Percentiles rank a stretch among this genome's conserved stretches.
These are phyloP conservation scores for Fragaria nilgerrensis DNA, from an alignment of 306 rosid genomes.

Conservation along the genomic window DNA sequence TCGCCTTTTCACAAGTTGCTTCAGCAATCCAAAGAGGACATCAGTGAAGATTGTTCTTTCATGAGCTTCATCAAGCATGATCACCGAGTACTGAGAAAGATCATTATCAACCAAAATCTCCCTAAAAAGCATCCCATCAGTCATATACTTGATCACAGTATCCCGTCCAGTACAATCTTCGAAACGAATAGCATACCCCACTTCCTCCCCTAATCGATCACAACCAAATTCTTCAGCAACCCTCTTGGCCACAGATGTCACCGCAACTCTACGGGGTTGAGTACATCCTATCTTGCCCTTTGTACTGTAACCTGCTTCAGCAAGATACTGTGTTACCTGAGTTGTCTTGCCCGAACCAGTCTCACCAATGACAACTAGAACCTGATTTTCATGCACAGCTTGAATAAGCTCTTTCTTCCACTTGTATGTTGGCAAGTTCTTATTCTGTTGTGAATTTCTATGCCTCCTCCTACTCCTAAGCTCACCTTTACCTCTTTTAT, in stretches of 20 bases:
- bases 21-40: conserved; percentile 83
- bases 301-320: conserved; percentile 77
- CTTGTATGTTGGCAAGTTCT: conserved; percentile 78
- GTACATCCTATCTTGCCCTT: conserved; percentile 86
- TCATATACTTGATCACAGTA: conserved; percentile 86
- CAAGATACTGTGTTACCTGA: conserved; percentile 90
- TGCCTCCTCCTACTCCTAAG: conserved; percentile 37
- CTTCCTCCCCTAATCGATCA: conserved; percentile 74
- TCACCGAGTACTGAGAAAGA: conserved; percentile 74
- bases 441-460: conserved; percentile 49
- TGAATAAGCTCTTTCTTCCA: conserved; percentile 73
- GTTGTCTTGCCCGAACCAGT: conserved; percentile 94
- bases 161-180: conserved; percentile 88
- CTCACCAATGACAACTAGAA: conserved; percentile 83
- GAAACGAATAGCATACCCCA: conserved; percentile 84
- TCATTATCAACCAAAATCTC: conserved; percentile 73
- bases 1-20: conserved; percentile 70
- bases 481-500: conserved; percentile 19
- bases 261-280: conserved; percentile 93
- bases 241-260: conserved; percentile 86
- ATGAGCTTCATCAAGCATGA: conserved; percentile 95
- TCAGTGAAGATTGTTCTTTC: conserved; percentile 80
- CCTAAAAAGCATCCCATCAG: conserved; percentile 85
- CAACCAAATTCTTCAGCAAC: conserved; percentile 93
- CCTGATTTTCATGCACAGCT: conserved; percentile 81